Base-by-base conservation (phyloP, 176 grass and related monocot species). In the Alloteropsis semialata region DNA sequence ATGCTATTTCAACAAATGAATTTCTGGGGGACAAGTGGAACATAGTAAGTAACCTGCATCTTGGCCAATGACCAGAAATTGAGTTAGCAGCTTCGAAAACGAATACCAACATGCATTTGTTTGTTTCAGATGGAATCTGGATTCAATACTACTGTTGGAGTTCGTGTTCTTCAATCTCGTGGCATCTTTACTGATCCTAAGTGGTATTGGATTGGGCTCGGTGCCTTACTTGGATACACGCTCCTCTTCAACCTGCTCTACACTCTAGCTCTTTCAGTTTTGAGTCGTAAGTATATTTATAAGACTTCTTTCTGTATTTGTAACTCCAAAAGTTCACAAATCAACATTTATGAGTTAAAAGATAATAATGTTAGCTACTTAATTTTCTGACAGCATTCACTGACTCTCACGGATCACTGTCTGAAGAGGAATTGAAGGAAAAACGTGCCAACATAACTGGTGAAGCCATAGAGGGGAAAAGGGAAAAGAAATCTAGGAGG, bases 391-490 rank as follows among this genome's bases (percentile, higher is more conserved):
- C 90, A 97, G 95, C 95, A 91, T 89, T 87, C 48, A 3, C 90
- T 16, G 89, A 92, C 59, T 78, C 85, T 63, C 92, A 89, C 3
- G 81, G 92, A 55, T 77, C 88, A 72, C 75, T 97, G 85, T 94
- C 95, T 50, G 86, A 94, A 74, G 92, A 94, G 68, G 79, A 82
- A 29, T 72, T 97, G 64, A 87, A 87, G 77, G 90, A 97, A 85
- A 97, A 94, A 19, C 81, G 87, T 45, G 90, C 92, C 36, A 94
- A 75, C 75, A 72, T 94, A 87, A 97, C 95, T 5, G 92, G 90
- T 51, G 83, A 94, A 88, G 75, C 74, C 80, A 30, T 87, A 63
- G 88, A 92, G 72, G 79, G 41, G 27, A 81, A 78, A 4, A 87
- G 68, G 69, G 73, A 87, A 76, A 90, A 66, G 27, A 92, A 84